Evolutionary conservation across 1,139 yeast species (phyloP), one percentile per base, ranked within the genome.

Genomic region (Saccharomyces pastorianus): DNA sequence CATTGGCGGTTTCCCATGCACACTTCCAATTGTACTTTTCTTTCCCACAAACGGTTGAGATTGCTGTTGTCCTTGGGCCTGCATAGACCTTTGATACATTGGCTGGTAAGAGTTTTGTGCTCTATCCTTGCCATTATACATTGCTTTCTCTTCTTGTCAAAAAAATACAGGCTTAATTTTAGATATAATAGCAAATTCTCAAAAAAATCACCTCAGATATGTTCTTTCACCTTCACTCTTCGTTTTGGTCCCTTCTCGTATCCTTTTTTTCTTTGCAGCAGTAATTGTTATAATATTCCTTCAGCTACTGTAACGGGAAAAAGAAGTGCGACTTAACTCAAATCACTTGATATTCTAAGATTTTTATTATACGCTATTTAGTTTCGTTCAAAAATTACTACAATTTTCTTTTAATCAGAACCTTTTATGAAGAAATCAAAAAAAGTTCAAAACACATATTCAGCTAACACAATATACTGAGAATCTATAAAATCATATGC

Each of bases 1-100:
- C 57, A 74, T 72, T 1, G 79, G 79, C 47, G 64, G 59, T 47
- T 67, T 67, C 1, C 66, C 67, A 53, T 62, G 67, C 0, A 60
- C 58, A 14, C 58, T 56, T 14, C 60, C 55, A 3, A 59, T 51
- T 13, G 34, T 31, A 2, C 44, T 47, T 17, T 27, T 54, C 25
- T 58, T 56, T 38, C 44, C 28, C 44, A 52, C 54, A 17, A 42
- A 48, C 11, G 47, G 9, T 31, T 46, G 51, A 27, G 53, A 29
- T 14, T 56, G 58, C 32, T 55, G 54, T 27, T 55, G 55, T 23
- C 44, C 41, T 46, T 46, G 48, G 29, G 42, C 46, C 42, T 55
- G 56, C 31, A 51, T 41, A 42, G 51, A 46, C n/a, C 51, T 47
- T n/a, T 52, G 53, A 17, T 52, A 56, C 49, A 53, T 54, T 46